Conservation (phyloP, 2,329 filamentous ascomycete genomes). For the Coniochaeta prunicola region DNA sequence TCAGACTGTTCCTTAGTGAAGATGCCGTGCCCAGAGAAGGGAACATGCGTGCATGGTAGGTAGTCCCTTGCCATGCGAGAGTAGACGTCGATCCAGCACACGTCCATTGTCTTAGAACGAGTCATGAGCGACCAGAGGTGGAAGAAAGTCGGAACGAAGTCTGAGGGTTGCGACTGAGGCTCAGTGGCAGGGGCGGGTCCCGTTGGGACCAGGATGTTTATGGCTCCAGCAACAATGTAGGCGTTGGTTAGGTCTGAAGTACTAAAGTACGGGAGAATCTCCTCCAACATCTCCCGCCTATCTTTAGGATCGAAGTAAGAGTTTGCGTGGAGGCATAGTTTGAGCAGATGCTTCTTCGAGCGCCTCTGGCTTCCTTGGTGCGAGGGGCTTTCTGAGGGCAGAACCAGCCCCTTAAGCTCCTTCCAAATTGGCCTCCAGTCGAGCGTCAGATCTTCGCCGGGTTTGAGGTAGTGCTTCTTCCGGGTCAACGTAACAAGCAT, state of each 20-base stretch:
- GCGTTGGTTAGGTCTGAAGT: constrained; percentile 87
- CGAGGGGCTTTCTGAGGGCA: constrained; percentile 73
- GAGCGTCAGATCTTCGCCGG: constrained; percentile 79
- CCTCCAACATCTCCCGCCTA: constrained; percentile 72
- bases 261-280: constrained; percentile 81
- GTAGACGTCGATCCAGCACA: constrained; percentile 81
- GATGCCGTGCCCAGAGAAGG: constrained; percentile 81
- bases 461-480: constrained; percentile 91
- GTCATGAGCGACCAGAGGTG: constrained; percentile 93
- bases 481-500: constrained; percentile 97
- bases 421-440: constrained; percentile 93
- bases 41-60: constrained; percentile 64
- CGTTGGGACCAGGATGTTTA: constrained; percentile 86
- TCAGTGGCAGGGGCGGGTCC: constrained; percentile 65
- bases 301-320: constrained; percentile 88
- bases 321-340: constrained; percentile 84
- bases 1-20: constrained; percentile 90
- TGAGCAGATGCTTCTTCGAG: constrained; percentile 63
- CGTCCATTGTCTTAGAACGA: constrained; percentile 79
- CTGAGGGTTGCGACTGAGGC: constrained; percentile 72
- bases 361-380: constrained; percentile 50
- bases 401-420: constrained; percentile 82
- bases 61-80: constrained; percentile 84
- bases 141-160: constrained; percentile 90
- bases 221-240: constrained; percentile 81